phyloP scores from a whole-genome alignment of 108 stramenopile species.

The Cyclotella choctawhatcheeana region DNA sequence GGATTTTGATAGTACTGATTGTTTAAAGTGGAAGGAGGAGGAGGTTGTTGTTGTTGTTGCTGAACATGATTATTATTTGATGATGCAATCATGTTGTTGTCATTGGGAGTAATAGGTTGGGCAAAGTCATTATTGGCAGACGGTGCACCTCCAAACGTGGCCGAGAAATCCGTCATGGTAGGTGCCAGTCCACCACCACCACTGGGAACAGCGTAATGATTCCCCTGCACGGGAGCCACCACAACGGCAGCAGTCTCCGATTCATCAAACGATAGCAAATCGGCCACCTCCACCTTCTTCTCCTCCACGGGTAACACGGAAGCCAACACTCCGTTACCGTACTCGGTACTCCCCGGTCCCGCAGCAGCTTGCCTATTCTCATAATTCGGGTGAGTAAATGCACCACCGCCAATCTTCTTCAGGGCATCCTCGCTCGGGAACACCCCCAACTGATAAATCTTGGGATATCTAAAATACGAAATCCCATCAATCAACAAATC shows the following conservation, averaged over 20 bases:
- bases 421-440: conserved; percentile 5
- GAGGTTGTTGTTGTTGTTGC: no score
- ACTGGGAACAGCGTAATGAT: conserved; percentile 6
- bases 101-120: not conserved
- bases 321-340: not conserved
- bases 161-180: conserved; percentile 4
- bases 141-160: not conserved
- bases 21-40: no score
- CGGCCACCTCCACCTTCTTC: conserved; percentile 21
- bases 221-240: conserved; percentile 10
- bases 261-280: conserved; percentile 50
- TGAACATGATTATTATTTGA: not conserved
- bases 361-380: not conserved
- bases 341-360: not conserved
- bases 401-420: not conserved
- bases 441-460: conserved; percentile 47
- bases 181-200: not conserved
- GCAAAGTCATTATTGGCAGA: conserved; percentile 1
- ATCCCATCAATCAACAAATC: conserved; percentile 52
- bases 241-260: conserved; percentile 6
- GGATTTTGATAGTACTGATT: not conserved
- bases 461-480: conserved; percentile 40
- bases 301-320: not conserved
- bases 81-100: not conserved
- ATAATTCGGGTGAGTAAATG: not conserved